Base-by-base conservation (phyloP, 345 rosid genomes). In the Boechera divaricarpa region DNA sequence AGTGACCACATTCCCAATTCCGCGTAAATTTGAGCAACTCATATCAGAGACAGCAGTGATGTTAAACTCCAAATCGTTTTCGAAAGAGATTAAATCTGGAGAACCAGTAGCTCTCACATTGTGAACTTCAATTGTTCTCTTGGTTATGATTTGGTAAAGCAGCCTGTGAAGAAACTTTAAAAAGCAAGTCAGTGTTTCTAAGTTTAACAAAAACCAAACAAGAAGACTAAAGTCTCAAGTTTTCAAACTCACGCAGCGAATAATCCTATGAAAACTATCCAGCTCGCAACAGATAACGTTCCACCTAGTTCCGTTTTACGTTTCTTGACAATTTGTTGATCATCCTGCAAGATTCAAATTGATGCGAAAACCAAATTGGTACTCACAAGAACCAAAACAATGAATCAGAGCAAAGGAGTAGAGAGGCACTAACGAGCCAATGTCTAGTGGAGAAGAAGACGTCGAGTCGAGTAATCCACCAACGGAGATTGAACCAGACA, bases 271-370 rank as follows among this genome's bases (percentile, higher is more conserved):
- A 95, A 95, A 52, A 95, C 90, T 24, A 92, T 95, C 90, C 91
- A 95, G 86, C 97, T 89, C 58, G 99, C 99, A 18, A 95, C 87
- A 2, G 99, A 95, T 55, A 95, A 90, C 35, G 89, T 76, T 72
- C 98, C 99, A 26, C 99, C 99, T 3, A 95, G 88, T 72, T 95
- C 99, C 0, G 98, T 95, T 86, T 95, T 95, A 48, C 98, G 82
- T 81, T 95, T 95, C 79, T 68, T 86, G 1, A 92, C 91, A 71
- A 84, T 84, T 54, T 83, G 81, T 55, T 82, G 99, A 83, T 95
- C 99, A 73, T 95, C 96, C 99, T 95, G 60, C 35, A 21, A 70
- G 26, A 61, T 72, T 36, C 39, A 21, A 21, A 13, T 0, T 2
- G 0, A 5, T 44, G 1, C 39, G 5, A 36, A 57, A n/a, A 7